Conservation (phyloP, 1,139 yeast genomes). For the Geotrichum restrictum region DNA sequence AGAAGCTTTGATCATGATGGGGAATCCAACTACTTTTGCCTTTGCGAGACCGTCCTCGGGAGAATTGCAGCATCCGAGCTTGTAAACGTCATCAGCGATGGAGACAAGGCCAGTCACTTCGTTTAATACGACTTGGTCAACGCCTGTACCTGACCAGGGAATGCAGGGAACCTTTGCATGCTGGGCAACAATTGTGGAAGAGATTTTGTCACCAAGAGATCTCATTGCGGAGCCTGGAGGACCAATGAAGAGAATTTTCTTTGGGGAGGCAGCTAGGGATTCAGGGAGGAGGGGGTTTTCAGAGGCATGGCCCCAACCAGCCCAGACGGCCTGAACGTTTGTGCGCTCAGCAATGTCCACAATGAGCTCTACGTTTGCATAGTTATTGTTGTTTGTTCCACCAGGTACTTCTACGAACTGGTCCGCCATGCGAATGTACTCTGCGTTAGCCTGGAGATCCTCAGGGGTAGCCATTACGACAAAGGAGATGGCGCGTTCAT, state of each 20-base stretch:
- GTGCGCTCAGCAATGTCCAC: constrained; percentile 97
- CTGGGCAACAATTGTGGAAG: constrained; percentile 98
- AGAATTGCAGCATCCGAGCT: constrained; percentile 77
- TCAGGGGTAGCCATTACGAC: constrained; percentile 99
- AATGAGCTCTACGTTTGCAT: constrained; percentile 94
- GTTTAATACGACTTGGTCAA: constrained; percentile 72
- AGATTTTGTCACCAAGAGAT: constrained; percentile 94
- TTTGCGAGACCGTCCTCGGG: constrained; percentile 86
- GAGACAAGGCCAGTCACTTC: constrained; percentile 71
- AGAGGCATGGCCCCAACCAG: constrained; percentile 99
- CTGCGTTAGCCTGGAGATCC: constrained; percentile 94
- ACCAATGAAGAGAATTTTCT: constrained; percentile 87
- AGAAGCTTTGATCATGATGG: constrained; percentile 93
- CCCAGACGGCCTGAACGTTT: constrained; percentile 98
- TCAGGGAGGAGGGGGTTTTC: constrained; percentile 96
- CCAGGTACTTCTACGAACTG: constrained; percentile 98
- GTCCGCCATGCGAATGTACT: constrained; percentile 97
- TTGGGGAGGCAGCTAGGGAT: constrained; percentile 82
- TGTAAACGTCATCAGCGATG: constrained; percentile 75
- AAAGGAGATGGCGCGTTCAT: constrained; percentile 88
- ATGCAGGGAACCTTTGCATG: constrained; percentile 97
- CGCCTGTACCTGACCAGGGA: constrained; percentile 99
- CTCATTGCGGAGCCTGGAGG: constrained; percentile 99
- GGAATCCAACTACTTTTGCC: constrained; percentile 86
- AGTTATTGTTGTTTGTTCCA: constrained; percentile 95